Evolutionary conservation across 257 asterid genomes (phyloP).

Genomic region (Nicotiana obtusifolia): DNA sequence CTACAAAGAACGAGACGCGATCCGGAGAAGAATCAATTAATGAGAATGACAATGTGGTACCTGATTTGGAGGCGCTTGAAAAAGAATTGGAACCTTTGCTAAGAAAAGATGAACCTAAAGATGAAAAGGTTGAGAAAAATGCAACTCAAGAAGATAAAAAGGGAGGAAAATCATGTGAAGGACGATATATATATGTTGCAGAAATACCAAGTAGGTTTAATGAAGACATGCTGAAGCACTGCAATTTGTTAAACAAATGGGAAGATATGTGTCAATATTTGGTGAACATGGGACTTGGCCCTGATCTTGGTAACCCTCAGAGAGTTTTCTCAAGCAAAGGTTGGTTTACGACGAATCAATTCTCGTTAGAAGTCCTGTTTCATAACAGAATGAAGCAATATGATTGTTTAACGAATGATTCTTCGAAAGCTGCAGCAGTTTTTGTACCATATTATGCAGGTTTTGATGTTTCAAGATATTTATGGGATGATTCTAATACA

Average conservation of each 20-base stretch:
- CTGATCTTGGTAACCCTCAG: slow-evolving; percentile 46
- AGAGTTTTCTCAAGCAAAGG: slow-evolving; percentile 42
- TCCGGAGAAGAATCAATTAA: not conserved
- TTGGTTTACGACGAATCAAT: slow-evolving; percentile 73
- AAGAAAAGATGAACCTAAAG: slow-evolving; percentile 2
- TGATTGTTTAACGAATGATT: slow-evolving; percentile 59
- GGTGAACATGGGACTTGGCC: slow-evolving; percentile 62
- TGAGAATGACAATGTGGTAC: slow-evolving; percentile 10
- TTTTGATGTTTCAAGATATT: slow-evolving; percentile 51
- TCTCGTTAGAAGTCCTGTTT: slow-evolving; percentile 63
- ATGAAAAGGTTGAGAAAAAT: not conserved
- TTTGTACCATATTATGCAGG: slow-evolving; percentile 77
- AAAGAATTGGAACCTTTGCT: slow-evolving; percentile 33
- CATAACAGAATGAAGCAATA: slow-evolving; percentile 73
- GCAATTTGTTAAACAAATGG: slow-evolving; percentile 60
- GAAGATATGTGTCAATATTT: slow-evolving; percentile 60
- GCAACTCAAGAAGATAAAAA: not conserved
- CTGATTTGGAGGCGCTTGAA: slow-evolving; percentile 25
- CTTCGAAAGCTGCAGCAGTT: slow-evolving; percentile 54
- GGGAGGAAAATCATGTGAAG: slow-evolving; percentile 26
- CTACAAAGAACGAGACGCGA: not conserved
- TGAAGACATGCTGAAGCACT: slow-evolving; percentile 40
- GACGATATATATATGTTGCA: slow-evolving; percentile 56
- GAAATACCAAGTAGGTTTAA: slow-evolving; percentile 57
- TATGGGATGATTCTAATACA: slow-evolving; percentile 33